phyloP scores from a whole-genome alignment of 208 protist species.

The Acanthamoeba lenticulata region DNA sequence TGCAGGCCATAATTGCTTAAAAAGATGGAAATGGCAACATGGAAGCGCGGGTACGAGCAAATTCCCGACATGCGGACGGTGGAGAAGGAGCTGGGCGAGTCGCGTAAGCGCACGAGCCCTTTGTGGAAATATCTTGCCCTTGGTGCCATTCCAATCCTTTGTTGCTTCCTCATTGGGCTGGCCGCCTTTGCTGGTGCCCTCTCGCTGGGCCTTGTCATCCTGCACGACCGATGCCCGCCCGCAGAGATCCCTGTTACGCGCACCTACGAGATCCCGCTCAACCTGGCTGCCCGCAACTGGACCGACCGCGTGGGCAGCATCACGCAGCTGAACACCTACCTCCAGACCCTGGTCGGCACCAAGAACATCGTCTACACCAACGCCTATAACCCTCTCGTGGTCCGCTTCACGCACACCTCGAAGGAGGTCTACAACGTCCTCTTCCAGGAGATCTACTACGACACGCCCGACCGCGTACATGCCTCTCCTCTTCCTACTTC shows the following conservation, averaged over 20 bases:
- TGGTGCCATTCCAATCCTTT: not conserved
- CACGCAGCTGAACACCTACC: not conserved
- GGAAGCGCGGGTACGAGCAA: slow-evolving; percentile 4
- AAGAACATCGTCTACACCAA: not conserved
- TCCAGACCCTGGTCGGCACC: not conserved
- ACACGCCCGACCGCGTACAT: not conserved
- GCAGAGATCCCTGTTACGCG: not conserved
- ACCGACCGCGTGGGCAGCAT: not conserved
- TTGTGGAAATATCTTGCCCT: slow-evolving; percentile 13
- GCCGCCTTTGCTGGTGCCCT: not conserved
- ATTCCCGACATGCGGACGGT: not conserved
- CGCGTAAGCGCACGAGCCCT: not conserved
- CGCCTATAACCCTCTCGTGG: not conserved
- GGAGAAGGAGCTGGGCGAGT: slow-evolving; percentile 44
- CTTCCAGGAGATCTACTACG: not conserved
- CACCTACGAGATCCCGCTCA: not conserved
- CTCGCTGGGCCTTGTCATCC: slow-evolving; percentile 5
- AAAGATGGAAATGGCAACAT: slow-evolving; percentile 12
- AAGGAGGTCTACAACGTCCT: not conserved
- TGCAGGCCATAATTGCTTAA: too few species aligned
- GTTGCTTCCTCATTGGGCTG: not conserved
- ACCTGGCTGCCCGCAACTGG: not conserved
- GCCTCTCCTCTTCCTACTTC: not conserved
- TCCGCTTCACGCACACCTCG: not conserved
- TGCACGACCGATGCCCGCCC: slow-evolving; percentile 34